These are phyloP conservation scores for Cantharellus anzutake DNA, from an alignment of 768 basidiomycete genomes.

Conservation along the genomic window DNA sequence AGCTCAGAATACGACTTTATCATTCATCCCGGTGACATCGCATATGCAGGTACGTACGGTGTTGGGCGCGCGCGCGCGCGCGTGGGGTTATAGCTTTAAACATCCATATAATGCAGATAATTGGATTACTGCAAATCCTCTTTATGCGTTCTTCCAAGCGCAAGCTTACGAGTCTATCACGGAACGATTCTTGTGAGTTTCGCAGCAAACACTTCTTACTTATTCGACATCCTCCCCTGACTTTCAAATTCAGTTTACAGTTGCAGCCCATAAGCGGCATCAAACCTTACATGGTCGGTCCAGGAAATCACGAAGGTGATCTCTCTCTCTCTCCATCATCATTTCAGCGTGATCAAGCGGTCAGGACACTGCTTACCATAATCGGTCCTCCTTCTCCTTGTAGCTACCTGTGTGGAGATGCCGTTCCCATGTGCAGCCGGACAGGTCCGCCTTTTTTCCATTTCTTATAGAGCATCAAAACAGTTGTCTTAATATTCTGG, in stretches of 20 bases:
- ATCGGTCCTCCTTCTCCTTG: too few relatives aligned
- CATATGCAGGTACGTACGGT: background rate
- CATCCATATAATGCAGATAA: background rate
- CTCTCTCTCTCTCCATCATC: conserved; percentile 10
- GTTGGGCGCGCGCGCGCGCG: background rate
- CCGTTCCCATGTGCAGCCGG: too few relatives aligned
- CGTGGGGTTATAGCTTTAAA: background rate
- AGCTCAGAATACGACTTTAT: background rate
- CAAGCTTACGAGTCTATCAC: background rate
- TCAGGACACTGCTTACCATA: too few relatives aligned
- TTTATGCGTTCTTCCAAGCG: background rate
- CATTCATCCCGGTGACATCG: background rate
- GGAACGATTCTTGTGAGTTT: background rate
- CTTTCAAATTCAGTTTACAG: background rate
- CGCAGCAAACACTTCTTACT: background rate
- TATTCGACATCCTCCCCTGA: background rate
- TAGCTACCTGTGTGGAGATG: background rate
- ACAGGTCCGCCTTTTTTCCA: too few relatives aligned
- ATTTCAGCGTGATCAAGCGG: background rate
- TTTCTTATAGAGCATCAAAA: too few relatives aligned
- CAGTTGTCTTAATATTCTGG: too few relatives aligned
- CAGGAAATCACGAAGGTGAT: conserved; percentile 16
- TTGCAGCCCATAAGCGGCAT: background rate
- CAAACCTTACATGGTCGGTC: conserved; percentile 14
- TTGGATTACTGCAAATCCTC: background rate